Conservation (phyloP, 2,329 filamentous ascomycete species). For the Penicillium sp. region DNA sequence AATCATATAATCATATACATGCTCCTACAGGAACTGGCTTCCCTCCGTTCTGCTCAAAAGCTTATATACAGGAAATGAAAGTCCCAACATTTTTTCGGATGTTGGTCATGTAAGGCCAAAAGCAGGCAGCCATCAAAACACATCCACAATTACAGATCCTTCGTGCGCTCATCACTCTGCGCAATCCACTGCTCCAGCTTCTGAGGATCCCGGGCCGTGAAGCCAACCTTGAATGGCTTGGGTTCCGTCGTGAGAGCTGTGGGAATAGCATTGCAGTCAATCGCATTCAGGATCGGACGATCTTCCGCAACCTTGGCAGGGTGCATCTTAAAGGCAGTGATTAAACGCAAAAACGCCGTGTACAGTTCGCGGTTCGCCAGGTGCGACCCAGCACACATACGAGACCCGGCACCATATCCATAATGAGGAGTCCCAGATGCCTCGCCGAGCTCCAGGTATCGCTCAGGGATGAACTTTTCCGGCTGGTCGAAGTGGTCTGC, state of each 20-base stretch:
- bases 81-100: neutral
- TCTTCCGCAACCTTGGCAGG: slow-evolving; percentile 53
- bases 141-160: slow-evolving; percentile 43
- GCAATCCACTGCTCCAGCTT: slow-evolving; percentile 58
- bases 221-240: slow-evolving; percentile 64
- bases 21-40: neutral
- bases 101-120: neutral
- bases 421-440: slow-evolving; percentile 63
- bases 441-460: slow-evolving; percentile 63
- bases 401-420: slow-evolving; percentile 64
- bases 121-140: neutral
- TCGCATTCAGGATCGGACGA: slow-evolving; percentile 58
- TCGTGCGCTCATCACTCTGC: slow-evolving; percentile 57
- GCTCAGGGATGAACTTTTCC: slow-evolving; percentile 67
- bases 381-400: slow-evolving; percentile 67
- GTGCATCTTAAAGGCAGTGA: slow-evolving; percentile 61
- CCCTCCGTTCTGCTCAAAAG: neutral
- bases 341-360: slow-evolving; percentile 62
- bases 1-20: neutral
- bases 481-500: slow-evolving; percentile 67
- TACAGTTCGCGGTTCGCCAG: slow-evolving; percentile 67
- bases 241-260: slow-evolving; percentile 65
- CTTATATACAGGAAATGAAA: neutral
- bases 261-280: slow-evolving; percentile 61
- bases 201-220: slow-evolving; percentile 53